phyloP scores from a whole-genome alignment of 805 yeast genomes.

The Saturnispora bothae region DNA sequence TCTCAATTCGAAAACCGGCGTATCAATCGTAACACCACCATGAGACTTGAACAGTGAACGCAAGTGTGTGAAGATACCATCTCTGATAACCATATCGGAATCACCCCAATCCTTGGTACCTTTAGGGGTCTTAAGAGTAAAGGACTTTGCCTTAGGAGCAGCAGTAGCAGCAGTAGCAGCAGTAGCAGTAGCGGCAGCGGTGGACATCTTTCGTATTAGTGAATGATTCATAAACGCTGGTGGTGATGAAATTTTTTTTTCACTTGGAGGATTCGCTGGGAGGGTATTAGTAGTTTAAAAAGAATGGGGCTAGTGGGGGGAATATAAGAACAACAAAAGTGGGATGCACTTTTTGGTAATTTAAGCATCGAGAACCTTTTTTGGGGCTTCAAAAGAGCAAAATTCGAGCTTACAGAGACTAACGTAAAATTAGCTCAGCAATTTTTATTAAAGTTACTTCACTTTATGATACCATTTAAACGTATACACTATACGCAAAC shows the following conservation, averaged over 20 bases:
- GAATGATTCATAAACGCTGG: not conserved
- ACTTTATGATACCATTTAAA: not conserved
- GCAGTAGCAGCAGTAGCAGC: not conserved
- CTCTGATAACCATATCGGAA: slow-evolving; percentile 91
- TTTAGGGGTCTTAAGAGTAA: slow-evolving; percentile 86
- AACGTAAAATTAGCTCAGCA: no score
- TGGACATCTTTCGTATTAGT: not conserved
- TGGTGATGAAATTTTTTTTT: not conserved
- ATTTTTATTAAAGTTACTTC: no score
- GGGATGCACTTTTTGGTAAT: no score
- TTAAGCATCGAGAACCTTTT: no score
- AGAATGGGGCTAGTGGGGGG: no score
- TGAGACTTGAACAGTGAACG: slow-evolving; percentile 79
- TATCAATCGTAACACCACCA: slow-evolving; percentile 97
- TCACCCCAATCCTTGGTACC: slow-evolving; percentile 99
- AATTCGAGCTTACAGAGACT: no score
- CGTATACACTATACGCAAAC: not conserved
- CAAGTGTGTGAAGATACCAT: slow-evolving; percentile 68
- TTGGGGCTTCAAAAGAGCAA: no score
- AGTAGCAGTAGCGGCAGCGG: not conserved
- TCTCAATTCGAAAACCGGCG: slow-evolving; percentile 94
- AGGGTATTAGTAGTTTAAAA: no score
- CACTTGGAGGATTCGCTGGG: not conserved
- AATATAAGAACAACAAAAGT: no score
- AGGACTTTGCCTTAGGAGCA: slow-evolving; percentile 19